Evolutionary conservation across 306 rosid species (phyloP).

Genomic region (Medicago ruthenica): DNA sequence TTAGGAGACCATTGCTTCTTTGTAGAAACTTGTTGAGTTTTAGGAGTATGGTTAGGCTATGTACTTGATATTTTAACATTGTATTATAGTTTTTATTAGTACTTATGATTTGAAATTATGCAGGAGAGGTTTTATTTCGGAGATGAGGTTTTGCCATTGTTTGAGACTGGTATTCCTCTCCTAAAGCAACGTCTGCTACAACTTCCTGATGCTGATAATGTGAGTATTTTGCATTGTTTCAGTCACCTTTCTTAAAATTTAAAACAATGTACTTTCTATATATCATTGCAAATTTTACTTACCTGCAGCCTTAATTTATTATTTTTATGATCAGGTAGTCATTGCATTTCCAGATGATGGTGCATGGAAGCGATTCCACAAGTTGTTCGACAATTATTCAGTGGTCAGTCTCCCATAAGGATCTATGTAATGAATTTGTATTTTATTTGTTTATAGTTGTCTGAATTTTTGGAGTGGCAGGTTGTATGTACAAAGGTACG

Average conservation of each 20-base stretch:
- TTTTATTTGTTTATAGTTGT: slow-evolving; percentile 9
- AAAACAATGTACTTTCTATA: slow-evolving; percentile 5
- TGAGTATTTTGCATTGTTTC: slow-evolving; percentile 41
- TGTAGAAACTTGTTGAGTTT: neutral
- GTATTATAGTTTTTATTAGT: slow-evolving; percentile 11
- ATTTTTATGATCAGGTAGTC: slow-evolving; percentile 66
- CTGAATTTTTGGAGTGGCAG: slow-evolving; percentile 55
- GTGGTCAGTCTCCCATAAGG: slow-evolving; percentile 55
- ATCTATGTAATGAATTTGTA: slow-evolving; percentile 15
- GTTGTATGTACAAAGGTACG: slow-evolving; percentile 93
- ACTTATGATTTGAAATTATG: slow-evolving; percentile 8
- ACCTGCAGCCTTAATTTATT: slow-evolving; percentile 11
- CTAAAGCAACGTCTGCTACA: slow-evolving; percentile 82
- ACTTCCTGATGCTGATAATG: slow-evolving; percentile 82
- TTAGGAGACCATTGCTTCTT: slow-evolving; percentile 1
- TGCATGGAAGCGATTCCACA: slow-evolving; percentile 99
- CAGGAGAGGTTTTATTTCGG: slow-evolving; percentile 99
- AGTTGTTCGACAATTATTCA: slow-evolving; percentile 76
- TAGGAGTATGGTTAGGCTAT: neutral
- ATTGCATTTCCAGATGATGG: slow-evolving; percentile 98
- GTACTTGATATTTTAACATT: neutral
- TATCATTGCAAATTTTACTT: neutral
- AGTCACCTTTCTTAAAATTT: slow-evolving; percentile 9
- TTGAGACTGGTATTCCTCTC: slow-evolving; percentile 96
- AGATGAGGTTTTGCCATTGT: slow-evolving; percentile 92